Percentiles rank a stretch among this genome's conserved stretches.
Evolutionary conservation across 352 stramenopile species (phyloP).

Genomic region (Thraustotheca clavata): DNA sequence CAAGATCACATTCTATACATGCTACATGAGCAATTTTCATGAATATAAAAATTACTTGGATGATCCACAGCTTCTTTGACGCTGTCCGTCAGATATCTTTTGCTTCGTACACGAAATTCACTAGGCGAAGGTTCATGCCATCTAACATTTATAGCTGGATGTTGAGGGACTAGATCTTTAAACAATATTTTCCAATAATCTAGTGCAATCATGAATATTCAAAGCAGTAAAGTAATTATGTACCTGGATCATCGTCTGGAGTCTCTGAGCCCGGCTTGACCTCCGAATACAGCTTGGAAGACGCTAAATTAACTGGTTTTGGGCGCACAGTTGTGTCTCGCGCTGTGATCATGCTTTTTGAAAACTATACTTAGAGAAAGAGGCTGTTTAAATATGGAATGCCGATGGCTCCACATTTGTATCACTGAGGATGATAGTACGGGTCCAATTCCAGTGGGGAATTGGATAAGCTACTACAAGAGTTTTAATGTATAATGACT

Average conservation of each 20-base stretch:
- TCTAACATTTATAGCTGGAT: background rate
- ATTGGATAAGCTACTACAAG: background rate
- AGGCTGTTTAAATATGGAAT: background rate
- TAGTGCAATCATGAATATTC: background rate
- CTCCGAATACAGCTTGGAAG: background rate
- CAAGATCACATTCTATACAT: constrained; percentile 57
- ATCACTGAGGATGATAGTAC: constrained; percentile 32
- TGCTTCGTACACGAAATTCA: constrained; percentile 59
- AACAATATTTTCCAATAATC: constrained; percentile 8
- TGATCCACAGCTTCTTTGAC: constrained; percentile 49
- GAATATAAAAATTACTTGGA: constrained; percentile 33
- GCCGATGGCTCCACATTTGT: too few species aligned
- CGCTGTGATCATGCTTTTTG: background rate
- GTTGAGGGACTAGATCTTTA: background rate
- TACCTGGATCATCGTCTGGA: background rate
- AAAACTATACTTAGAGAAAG: too few species aligned
- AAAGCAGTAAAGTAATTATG: background rate
- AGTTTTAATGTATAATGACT: background rate
- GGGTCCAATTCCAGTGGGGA: constrained; percentile 34
- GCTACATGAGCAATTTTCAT: background rate
- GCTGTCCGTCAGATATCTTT: constrained; percentile 59
- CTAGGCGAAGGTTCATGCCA: constrained; percentile 57
- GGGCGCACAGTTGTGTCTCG: background rate
- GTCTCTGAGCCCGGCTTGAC: background rate
- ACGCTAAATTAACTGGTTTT: background rate